These are phyloP conservation scores for Helichrysum umbraculigerum DNA, from an alignment of 129 eudicot species.

Conservation along the genomic window DNA sequence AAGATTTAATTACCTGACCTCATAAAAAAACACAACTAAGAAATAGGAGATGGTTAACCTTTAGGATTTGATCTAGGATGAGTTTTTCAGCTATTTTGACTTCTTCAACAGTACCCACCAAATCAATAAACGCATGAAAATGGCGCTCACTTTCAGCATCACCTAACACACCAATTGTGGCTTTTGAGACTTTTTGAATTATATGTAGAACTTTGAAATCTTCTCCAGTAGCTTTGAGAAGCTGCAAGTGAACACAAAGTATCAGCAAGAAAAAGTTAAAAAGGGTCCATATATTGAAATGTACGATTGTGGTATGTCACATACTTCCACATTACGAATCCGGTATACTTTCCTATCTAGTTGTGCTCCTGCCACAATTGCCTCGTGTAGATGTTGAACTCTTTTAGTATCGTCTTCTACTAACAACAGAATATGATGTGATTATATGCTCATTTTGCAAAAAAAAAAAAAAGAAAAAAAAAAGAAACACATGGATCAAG, in stretches of 20 bases:
- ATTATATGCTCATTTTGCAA: no score
- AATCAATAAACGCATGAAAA: constrained; percentile 15
- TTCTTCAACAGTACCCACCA: constrained; percentile 29
- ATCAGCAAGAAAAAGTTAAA: background rate
- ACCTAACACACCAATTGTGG: constrained; percentile 23
- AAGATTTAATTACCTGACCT: background rate
- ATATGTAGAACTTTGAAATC: background rate
- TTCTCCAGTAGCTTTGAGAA: constrained; percentile 5
- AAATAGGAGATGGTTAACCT: constrained; percentile 5
- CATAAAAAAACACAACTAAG: no score
- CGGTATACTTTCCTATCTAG: constrained; percentile 25
- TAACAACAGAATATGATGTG: background rate
- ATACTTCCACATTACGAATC: constrained; percentile 26
- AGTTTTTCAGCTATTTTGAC: constrained; percentile 34
- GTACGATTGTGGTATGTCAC: background rate
- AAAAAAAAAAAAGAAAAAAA: no score
- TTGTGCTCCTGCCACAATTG: constrained; percentile 24
- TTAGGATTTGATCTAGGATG: constrained; percentile 24
- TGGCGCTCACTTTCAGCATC: constrained; percentile 9
- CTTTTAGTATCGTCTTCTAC: constrained; percentile 23
- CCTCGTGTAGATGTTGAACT: constrained; percentile 24
- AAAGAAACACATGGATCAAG: no score
- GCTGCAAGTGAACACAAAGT: constrained; percentile 12
- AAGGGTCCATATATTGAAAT: background rate
- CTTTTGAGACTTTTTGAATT: constrained; percentile 28